These are phyloP conservation scores for Aspergillus flavus DNA, from an alignment of 2,329 filamentous ascomycete species.

Conservation along the genomic window DNA sequence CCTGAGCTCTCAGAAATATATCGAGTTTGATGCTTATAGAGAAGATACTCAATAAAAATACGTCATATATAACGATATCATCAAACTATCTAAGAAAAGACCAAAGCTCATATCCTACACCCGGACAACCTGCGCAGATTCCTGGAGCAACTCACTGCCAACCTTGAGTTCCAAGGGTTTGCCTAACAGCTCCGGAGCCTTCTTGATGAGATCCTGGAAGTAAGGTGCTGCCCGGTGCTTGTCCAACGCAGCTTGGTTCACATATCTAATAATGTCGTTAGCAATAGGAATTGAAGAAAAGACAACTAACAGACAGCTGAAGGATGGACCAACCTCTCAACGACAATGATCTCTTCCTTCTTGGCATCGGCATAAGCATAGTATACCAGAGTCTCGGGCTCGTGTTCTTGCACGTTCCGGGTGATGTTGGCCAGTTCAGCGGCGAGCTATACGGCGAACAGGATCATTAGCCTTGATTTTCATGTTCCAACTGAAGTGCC, in stretches of 20 bases:
- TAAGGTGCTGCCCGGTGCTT: background rate
- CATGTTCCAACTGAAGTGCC: background rate
- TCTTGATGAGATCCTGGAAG: conserved; percentile 1
- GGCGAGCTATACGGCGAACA: background rate
- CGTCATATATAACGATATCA: background rate
- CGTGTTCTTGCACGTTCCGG: background rate
- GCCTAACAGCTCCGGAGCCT: background rate
- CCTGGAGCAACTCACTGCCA: background rate
- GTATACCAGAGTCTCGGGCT: background rate
- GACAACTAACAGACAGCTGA: too few species aligned
- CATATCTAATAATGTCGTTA: background rate
- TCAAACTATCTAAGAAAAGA: background rate
- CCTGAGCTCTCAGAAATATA: background rate
- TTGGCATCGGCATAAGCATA: background rate
- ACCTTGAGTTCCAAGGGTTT: background rate
- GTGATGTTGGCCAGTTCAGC: background rate
- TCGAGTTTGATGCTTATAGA: background rate
- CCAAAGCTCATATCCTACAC: background rate
- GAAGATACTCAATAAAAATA: background rate
- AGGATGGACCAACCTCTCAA: background rate
- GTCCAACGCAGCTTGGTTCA: conserved; percentile 1
- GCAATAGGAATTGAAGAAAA: background rate
- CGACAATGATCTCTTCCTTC: background rate
- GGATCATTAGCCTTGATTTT: background rate
- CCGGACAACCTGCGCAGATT: background rate